phyloP scores from a whole-genome alignment of 2,329 filamentous ascomycete genomes.

The Delphinella strobiligena region DNA sequence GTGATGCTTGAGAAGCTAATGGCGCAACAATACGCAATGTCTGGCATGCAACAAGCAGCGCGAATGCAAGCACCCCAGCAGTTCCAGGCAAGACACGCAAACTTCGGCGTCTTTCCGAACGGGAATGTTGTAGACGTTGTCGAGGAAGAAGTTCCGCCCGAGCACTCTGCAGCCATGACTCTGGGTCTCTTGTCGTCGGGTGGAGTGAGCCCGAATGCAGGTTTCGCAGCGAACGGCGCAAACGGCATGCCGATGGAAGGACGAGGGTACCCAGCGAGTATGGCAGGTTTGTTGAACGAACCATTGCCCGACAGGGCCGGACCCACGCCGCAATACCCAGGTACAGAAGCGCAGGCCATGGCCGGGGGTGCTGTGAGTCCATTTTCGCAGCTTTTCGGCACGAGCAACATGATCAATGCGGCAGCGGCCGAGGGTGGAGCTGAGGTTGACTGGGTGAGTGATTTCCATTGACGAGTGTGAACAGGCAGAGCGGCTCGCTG shows the following conservation, averaged over 20 bases:
- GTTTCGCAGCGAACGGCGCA: conserved; percentile 8
- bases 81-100: conserved; percentile 1
- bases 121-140: conserved; percentile 21
- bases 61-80: conserved; percentile 1
- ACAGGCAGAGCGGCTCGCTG: conserved; percentile 10
- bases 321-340: conserved; percentile 22
- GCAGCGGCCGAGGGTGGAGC: conserved; percentile 16
- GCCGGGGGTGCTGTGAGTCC: conserved; percentile 20
- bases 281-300: conserved; percentile 23
- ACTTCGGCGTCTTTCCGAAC: conserved; percentile 22
- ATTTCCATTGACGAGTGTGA: neutral
- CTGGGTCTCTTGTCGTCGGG: conserved; percentile 56
- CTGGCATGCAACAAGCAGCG: conserved; percentile 6
- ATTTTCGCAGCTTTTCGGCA: conserved; percentile 27
- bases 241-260: conserved; percentile 10
- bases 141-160: conserved; percentile 45
- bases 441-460: conserved; percentile 43
- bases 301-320: conserved; percentile 19
- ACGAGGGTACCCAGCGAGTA: conserved; percentile 18
- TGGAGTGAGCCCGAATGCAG: conserved; percentile 39
- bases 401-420: neutral
- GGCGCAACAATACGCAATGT: conserved; percentile 25
- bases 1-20: conserved; percentile 75
- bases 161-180: conserved; percentile 57
- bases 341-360: conserved; percentile 19